phyloP scores from a whole-genome alignment of 2,329 filamentous ascomycete genomes.

The Monosporascus sp. region DNA sequence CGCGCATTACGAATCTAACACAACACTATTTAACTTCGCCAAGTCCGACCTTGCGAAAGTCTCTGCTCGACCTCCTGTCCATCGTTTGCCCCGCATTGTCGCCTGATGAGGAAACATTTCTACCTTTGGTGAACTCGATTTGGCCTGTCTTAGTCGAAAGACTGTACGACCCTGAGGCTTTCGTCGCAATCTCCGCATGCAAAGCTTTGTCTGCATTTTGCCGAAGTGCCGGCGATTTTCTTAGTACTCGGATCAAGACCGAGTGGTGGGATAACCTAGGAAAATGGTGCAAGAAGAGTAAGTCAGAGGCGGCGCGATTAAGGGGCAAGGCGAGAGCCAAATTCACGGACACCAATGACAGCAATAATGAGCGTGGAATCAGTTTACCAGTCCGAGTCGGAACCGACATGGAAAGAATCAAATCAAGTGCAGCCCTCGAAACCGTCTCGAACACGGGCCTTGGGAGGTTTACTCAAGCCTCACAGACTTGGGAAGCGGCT shows the following conservation, averaged over 20 bases:
- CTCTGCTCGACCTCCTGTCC: conserved; percentile 70
- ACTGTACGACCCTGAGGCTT: conserved; percentile 61
- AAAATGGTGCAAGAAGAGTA: conserved; percentile 42
- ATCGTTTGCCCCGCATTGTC: conserved; percentile 69
- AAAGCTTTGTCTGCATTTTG: conserved; percentile 66
- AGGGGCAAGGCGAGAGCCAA: conserved; percentile 5
- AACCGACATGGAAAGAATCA: conserved; percentile 16
- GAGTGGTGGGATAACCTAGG: conserved; percentile 60
- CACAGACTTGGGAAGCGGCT: conserved; percentile 60
- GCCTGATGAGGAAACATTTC: conserved; percentile 72
- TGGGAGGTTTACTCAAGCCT: conserved; percentile 55
- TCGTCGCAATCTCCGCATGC: conserved; percentile 66
- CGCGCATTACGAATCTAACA: conserved; percentile 75
- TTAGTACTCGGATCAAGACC: conserved; percentile 67
- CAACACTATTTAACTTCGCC: conserved; percentile 88
- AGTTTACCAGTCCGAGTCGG: conserved; percentile 22
- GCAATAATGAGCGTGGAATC: conserved; percentile 11
- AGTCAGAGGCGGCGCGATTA: conserved; percentile 31
- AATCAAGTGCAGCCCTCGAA: conserved; percentile 7
- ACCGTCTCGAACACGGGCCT: conserved; percentile 31
- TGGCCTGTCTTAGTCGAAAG: conserved; percentile 78
- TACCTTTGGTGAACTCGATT: conserved; percentile 83
- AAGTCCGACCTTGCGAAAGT: conserved; percentile 71
- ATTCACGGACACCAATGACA: conserved; percentile 1
- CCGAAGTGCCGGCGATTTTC: conserved; percentile 70